phyloP scores from a whole-genome alignment of 257 asterid genomes.

The Solanum medicagineum region DNA sequence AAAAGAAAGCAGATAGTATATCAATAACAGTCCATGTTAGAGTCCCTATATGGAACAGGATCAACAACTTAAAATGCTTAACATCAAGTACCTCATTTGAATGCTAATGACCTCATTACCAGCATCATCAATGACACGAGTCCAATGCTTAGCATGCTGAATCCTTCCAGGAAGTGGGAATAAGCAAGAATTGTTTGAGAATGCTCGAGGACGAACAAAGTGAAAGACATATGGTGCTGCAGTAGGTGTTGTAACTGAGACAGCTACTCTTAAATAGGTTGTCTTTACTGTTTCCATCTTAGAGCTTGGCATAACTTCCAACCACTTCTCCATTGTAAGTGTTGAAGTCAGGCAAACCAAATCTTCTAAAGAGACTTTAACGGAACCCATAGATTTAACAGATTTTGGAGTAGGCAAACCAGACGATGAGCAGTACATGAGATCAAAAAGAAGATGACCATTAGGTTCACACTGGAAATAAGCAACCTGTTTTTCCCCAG shows the following conservation, averaged over 20 bases:
- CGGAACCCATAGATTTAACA: slow-evolving; percentile 42
- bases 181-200: slow-evolving; percentile 52
- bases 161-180: slow-evolving; percentile 45
- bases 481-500: slow-evolving; percentile 85
- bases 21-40: background rate
- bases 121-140: slow-evolving; percentile 46
- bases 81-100: slow-evolving; percentile 50
- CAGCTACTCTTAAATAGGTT: slow-evolving; percentile 55
- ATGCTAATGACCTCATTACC: slow-evolving; percentile 62
- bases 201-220: slow-evolving; percentile 43
- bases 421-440: slow-evolving; percentile 31
- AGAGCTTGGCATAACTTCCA: slow-evolving; percentile 62
- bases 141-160: slow-evolving; percentile 24
- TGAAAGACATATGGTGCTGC: slow-evolving; percentile 42
- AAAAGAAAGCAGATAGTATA: background rate
- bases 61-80: background rate
- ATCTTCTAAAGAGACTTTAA: slow-evolving; percentile 47
- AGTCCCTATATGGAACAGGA: background rate
- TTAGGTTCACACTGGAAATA: slow-evolving; percentile 73
- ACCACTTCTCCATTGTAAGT: slow-evolving; percentile 77
- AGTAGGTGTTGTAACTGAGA: slow-evolving; percentile 70
- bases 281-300: slow-evolving; percentile 33
- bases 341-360: slow-evolving; percentile 28
- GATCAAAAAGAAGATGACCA: slow-evolving; percentile 62
- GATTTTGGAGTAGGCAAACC: slow-evolving; percentile 26